A percentile compares a stretch with the other conserved stretches of the same genome.
These are phyloP conservation scores for Xylaria sp. DNA, from an alignment of 2,329 filamentous ascomycete genomes.

Conservation along the genomic window DNA sequence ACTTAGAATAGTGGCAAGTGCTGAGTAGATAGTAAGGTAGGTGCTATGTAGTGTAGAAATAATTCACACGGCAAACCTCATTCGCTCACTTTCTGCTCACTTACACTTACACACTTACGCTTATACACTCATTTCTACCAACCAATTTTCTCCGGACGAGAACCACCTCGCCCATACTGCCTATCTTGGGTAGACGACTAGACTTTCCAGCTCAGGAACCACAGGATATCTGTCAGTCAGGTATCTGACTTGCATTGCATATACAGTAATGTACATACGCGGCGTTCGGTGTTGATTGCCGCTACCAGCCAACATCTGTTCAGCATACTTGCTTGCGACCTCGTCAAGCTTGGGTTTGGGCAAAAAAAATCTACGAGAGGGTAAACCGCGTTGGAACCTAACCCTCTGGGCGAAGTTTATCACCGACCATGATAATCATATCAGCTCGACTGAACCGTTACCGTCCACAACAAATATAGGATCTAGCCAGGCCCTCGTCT, in stretches of 20 bases:
- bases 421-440: slow-evolving; percentile 31
- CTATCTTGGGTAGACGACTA: not conserved
- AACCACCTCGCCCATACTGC: not conserved
- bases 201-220: not conserved
- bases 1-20: not conserved
- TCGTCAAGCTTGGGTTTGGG: slow-evolving; percentile 12
- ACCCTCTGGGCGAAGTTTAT: slow-evolving; percentile 15
- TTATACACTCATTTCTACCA: not conserved
- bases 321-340: slow-evolving; percentile 6
- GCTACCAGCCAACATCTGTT: not conserved
- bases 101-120: not conserved
- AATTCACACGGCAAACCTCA: not conserved
- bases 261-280: not conserved
- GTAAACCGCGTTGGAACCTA: slow-evolving; percentile 9
- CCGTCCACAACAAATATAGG: slow-evolving; percentile 7
- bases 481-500: not conserved
- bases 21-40: not conserved
- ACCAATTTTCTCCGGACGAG: not conserved
- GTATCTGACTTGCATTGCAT: slow-evolving; percentile 18
- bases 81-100: not conserved
- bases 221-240: not conserved
- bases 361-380: slow-evolving; percentile 4
- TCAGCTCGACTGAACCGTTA: not conserved
- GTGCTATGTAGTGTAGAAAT: not conserved
- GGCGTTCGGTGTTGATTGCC: slow-evolving; percentile 1